Base-by-base conservation (phyloP, 2,329 filamentous ascomycete genomes). In the Pseudogymnoascus sp. region DNA sequence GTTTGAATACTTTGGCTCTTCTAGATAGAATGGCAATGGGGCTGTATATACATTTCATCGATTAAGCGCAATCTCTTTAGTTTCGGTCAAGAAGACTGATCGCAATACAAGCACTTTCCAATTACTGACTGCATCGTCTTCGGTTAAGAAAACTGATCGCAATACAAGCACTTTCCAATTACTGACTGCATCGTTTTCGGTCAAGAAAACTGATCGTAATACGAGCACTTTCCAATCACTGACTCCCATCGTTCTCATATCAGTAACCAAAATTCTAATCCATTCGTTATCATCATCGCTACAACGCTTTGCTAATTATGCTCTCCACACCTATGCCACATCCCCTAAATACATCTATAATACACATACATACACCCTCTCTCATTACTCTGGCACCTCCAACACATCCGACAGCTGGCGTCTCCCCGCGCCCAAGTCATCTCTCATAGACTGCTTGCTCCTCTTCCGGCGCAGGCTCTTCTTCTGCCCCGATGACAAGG, bases 281-380 rank as follows among this genome's bases (percentile, higher is more conserved):
- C 51, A 57, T 57, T 57, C 51, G 51, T 57, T 18, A 57, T 34
- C 51, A 34, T 57, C 51, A 57, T 34, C 51, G 29, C 51, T 57
- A 34, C 51, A 57, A 57, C 51, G 51, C 51, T 57, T 34, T 57
- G 51, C 51, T 57, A 57, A 18, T 57, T 57, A 57, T 57, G 51
- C 51, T 57, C 51, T 18, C 21, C 29, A 34, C 51, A 21, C 26
- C 29, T 12, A 34, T 34, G 11, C 34, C 51, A 34, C 26, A 34
- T 21, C 26, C 26, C 51, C 29, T 57, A 57, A 57, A 57, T 57
- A 57, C 51, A 57, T 34, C 29, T 57, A 57, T 21, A 57, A 34
- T 57, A 57, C 29, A 57, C 16, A 34, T 57, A 57, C 51, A 57
- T 34, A 34, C 16, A n/a, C n/a, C 4, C 29, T 4, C 2, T 14